These are phyloP conservation scores for Phytophthora cryptogea DNA, from an alignment of 352 stramenopile species.

Conservation along the genomic window DNA sequence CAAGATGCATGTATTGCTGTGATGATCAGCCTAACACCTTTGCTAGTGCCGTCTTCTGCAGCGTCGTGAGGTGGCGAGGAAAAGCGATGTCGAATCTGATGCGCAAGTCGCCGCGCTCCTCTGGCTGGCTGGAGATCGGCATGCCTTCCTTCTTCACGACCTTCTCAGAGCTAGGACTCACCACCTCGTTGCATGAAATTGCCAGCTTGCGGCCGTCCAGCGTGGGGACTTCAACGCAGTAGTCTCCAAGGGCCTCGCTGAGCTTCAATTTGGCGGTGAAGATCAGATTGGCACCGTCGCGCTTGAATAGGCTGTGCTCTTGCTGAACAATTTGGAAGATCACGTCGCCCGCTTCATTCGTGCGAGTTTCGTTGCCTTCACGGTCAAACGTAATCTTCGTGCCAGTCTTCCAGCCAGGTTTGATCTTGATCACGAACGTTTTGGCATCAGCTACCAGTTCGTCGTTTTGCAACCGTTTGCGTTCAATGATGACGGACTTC, in stretches of 20 bases:
- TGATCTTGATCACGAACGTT: conserved; percentile 90
- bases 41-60: conserved; percentile 91
- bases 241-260: conserved; percentile 95
- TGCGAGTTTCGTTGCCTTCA: conserved; percentile 90
- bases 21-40: conserved; percentile 73
- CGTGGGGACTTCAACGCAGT: conserved; percentile 93
- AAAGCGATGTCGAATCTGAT: conserved; percentile 97
- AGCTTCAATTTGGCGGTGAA: conserved; percentile 94
- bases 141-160: conserved; percentile 95
- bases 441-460: conserved; percentile 82
- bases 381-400: conserved; percentile 96
- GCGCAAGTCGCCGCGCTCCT: conserved; percentile 91
- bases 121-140: conserved; percentile 73
- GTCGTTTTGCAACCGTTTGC: conserved; percentile 78
- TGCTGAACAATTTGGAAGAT: conserved; percentile 92
- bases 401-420: conserved; percentile 94
- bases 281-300: conserved; percentile 93
- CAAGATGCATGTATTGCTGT: conserved; percentile 1
- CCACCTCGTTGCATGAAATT: conserved; percentile 93
- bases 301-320: conserved; percentile 84
- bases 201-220: conserved; percentile 94
- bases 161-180: conserved; percentile 90
- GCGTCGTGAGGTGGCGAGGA: conserved; percentile 90
- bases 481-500: conserved; percentile 88
- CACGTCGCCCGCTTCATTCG: conserved; percentile 93